These are phyloP conservation scores for Metschnikowia kunwiensis DNA, from an alignment of 805 yeast species.

Conservation along the genomic window DNA sequence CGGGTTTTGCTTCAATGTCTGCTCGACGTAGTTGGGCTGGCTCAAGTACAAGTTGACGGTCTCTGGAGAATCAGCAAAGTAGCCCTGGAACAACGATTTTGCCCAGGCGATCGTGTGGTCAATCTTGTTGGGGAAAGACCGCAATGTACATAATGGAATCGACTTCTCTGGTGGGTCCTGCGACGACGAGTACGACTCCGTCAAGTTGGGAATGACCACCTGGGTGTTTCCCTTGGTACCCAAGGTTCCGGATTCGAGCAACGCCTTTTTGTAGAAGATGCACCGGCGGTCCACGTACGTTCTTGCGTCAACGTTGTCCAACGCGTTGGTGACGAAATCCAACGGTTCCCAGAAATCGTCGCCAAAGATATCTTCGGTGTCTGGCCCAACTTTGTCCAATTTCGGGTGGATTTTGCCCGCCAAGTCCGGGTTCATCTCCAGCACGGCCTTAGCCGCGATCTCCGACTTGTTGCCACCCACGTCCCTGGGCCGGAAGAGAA, in stretches of 20 bases:
- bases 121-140: conserved; percentile 96
- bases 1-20: conserved; percentile 84
- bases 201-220: conserved; percentile 87
- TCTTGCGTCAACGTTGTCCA: conserved; percentile 97
- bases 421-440: conserved; percentile 81
- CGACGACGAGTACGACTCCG: conserved; percentile 94
- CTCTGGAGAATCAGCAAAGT: conserved; percentile 86
- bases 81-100: conserved; percentile 88
- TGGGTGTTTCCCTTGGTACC: conserved; percentile 99
- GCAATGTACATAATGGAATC: conserved; percentile 93
- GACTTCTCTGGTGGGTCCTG: conserved; percentile 99
- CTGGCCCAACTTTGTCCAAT: conserved; percentile 89
- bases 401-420: conserved; percentile 70
- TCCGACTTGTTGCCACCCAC: conserved; percentile 91
- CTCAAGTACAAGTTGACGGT: conserved; percentile 86
- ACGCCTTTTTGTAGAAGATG: conserved; percentile 84
- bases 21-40: conserved; percentile 91
- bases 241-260: conserved; percentile 93
- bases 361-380: conserved; percentile 82
- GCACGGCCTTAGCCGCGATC: conserved; percentile 83
- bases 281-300: conserved; percentile 97
- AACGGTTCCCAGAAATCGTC: conserved; percentile 81
- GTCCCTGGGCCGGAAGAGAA: conserved; percentile 89
- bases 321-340: conserved; percentile 92
- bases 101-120: conserved; percentile 99